These are phyloP conservation scores for Canariomyces notabilis DNA, from an alignment of 2,329 filamentous ascomycete species.

Conservation along the genomic window DNA sequence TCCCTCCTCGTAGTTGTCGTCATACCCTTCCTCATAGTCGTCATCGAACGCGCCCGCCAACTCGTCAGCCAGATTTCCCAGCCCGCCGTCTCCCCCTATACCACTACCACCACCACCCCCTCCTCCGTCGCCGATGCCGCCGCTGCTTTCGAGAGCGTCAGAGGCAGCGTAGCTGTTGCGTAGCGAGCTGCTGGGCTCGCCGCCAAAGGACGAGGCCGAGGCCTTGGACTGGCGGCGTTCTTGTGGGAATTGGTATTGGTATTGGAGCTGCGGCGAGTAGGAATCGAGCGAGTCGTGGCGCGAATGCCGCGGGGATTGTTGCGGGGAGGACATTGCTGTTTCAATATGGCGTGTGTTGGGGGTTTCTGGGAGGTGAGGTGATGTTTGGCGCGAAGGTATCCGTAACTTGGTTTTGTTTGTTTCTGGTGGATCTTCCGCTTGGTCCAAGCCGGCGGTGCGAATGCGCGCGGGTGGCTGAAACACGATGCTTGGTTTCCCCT, in stretches of 20 bases:
- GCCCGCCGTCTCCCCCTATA: constrained; percentile 40
- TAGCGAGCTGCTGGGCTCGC: constrained; percentile 45
- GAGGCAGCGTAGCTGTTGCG: constrained; percentile 45
- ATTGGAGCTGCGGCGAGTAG: constrained; percentile 41
- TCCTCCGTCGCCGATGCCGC: constrained; percentile 38
- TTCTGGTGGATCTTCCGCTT: not conserved
- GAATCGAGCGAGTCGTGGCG: constrained; percentile 53
- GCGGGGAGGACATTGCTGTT: constrained; percentile 43
- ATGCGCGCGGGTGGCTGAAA: not conserved
- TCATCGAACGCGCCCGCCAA: constrained; percentile 67
- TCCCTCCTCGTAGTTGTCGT: constrained; percentile 42
- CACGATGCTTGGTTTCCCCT: too few relatives aligned
- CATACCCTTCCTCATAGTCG: constrained; percentile 51
- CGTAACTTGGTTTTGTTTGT: not conserved
- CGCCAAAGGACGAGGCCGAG: constrained; percentile 42
- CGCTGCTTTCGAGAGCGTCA: constrained; percentile 43
- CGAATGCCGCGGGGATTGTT: constrained; percentile 52
- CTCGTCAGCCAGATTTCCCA: constrained; percentile 78
- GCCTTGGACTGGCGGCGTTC: constrained; percentile 45
- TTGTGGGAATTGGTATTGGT: too few relatives aligned
- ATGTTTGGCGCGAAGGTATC: not conserved
- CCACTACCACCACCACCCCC: constrained; percentile 39
- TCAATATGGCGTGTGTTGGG: too few relatives aligned
- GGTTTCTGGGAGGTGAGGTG: not conserved
- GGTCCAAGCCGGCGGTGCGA: too few relatives aligned